Evolutionary conservation across 2,329 filamentous ascomycete genomes (phyloP), one percentile per base, ranked within the genome.

Genomic region (Fusarium equiseti): DNA sequence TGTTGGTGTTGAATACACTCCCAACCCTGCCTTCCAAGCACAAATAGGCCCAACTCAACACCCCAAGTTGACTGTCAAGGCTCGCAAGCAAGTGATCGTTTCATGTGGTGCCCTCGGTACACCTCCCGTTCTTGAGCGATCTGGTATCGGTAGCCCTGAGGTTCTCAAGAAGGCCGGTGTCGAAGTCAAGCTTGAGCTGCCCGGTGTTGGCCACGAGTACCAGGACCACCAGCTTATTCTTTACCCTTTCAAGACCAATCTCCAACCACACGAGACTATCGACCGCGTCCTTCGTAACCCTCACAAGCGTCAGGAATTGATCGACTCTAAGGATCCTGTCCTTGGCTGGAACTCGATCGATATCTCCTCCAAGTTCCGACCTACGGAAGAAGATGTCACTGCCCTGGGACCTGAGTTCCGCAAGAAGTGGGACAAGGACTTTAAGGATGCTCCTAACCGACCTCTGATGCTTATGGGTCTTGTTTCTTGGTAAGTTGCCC

Each of bases 291-390:
- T 87, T 0, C 82, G 82, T 29, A 86, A 87, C 6, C 81, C 84
- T 0, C 78, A 82, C 4, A 81, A 85, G 31, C 80, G 84, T 6
- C 75, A 79, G 4, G 79, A 83, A 49, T 79, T 87, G 20, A 78
- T 88, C 8, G 76, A 79, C 50, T 77, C 81, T 26, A 84, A 85
- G 15, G 82, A 88, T 57, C 79, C 84, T 15, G 76, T 86, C 5
- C 76, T 90, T 2, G 87, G 88, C 8, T 89, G 87, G 84, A 90
- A 90, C 61, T 82, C 77, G 1, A 82, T 88, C 65, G 89, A 90
- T 63, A 79, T 86, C n/a, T 80, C 81, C 5, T 82, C 81, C 52
- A 90, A 90, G 73, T 76, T 90, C 27, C 83, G 89, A 2, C 87
- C 88, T 0, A 84, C 84, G 0, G 82, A 86, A 7, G 76, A 78